Evolutionary conservation across 2,329 filamentous ascomycete genomes (phyloP).

Genomic region (Pseudogymnoascus sp.): DNA sequence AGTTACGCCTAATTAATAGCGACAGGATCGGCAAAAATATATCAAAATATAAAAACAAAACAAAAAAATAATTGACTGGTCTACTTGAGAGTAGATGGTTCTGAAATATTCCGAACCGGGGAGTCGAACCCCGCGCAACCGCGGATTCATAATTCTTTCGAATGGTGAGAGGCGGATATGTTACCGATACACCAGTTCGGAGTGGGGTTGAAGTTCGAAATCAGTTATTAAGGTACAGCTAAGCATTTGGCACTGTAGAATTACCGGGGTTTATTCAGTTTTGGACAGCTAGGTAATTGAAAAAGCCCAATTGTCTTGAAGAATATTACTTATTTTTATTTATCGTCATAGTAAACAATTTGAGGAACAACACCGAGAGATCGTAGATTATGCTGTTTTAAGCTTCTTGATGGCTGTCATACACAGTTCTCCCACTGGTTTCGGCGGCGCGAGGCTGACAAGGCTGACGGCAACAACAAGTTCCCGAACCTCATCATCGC

Average conservation of each 20-base stretch:
- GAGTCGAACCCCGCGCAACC: not conserved
- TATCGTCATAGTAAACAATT: not conserved
- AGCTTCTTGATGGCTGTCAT: not conserved
- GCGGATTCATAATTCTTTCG: not conserved
- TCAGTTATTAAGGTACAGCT: not conserved
- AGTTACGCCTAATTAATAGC: not conserved
- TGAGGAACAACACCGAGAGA: not conserved
- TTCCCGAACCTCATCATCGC: not conserved
- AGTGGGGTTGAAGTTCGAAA: not conserved
- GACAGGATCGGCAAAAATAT: not conserved
- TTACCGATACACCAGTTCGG: constrained; percentile 1
- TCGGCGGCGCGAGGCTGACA: not conserved
- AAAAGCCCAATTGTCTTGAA: not conserved
- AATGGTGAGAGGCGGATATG: not conserved
- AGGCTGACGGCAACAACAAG: not conserved
- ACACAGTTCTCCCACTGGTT: too few species aligned
- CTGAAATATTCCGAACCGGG: not conserved
- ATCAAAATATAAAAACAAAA: not conserved
- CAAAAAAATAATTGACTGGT: not conserved
- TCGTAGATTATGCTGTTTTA: not conserved
- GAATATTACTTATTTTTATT: not conserved
- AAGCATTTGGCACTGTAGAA: too few species aligned
- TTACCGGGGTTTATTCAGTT: not conserved
- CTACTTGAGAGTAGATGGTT: not conserved
- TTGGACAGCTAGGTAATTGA: not conserved